Percentiles rank a stretch among this genome's conserved stretches.
Evolutionary conservation across 768 basidiomycete species (phyloP).

Genomic region (Mycena galopus): DNA sequence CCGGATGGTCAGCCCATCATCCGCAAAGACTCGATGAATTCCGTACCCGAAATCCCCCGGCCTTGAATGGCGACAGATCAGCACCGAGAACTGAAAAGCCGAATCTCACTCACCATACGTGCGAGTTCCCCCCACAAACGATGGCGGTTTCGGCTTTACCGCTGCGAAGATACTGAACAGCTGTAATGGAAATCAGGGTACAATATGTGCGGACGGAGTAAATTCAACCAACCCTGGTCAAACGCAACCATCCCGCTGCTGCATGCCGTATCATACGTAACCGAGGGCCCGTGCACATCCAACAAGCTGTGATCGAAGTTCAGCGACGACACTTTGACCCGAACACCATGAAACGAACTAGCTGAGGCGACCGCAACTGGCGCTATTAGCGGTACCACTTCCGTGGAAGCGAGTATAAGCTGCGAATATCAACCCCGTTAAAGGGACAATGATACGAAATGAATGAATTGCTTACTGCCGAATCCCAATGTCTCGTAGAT

Average conservation of each 20-base stretch:
- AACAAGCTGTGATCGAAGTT: background rate
- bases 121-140: no score
- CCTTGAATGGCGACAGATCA: constrained; percentile 31
- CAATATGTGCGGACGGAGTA: no score
- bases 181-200: constrained; percentile 32
- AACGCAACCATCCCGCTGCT: no score
- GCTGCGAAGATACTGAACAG: constrained; percentile 49
- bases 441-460: background rate
- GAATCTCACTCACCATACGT: constrained; percentile 41
- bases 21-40: background rate
- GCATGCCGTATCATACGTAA: no score
- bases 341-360: constrained; percentile 43
- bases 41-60: constrained; percentile 47
- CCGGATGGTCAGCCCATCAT: no score
- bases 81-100: background rate
- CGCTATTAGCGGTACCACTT: constrained; percentile 49
- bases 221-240: no score
- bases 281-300: no score
- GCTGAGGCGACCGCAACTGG: constrained; percentile 52
- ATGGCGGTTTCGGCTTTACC: constrained; percentile 52
- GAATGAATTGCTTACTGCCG: constrained; percentile 40
- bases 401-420: constrained; percentile 51
- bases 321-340: background rate
- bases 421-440: constrained; percentile 8
- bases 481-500: constrained; percentile 49